phyloP scores from a whole-genome alignment of 2,329 filamentous ascomycete species.

The Leptographium lundbergii region DNA sequence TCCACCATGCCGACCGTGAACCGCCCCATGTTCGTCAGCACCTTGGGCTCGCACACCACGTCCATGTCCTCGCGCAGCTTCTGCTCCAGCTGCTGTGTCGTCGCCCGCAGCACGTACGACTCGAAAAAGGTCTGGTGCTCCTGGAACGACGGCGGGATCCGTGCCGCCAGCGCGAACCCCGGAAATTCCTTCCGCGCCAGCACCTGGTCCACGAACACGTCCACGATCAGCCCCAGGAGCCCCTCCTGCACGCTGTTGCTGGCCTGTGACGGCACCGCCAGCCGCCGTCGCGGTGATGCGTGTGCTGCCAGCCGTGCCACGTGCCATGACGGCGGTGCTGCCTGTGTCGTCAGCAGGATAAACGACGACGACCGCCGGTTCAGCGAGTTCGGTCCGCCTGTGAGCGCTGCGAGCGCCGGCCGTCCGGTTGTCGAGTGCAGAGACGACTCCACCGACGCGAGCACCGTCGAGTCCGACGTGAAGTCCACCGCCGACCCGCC shows the following conservation, averaged over 20 bases:
- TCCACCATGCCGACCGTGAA: conserved; percentile 75
- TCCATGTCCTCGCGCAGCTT: conserved; percentile 60
- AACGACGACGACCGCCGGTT: conserved; percentile 81
- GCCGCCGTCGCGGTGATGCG: conserved; percentile 45
- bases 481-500: conserved; percentile 3
- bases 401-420: background rate
- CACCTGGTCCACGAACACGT: conserved; percentile 76
- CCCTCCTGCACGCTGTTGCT: conserved; percentile 60
- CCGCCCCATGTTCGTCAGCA: conserved; percentile 76
- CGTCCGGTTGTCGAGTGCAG: background rate
- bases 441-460: conserved; percentile 28
- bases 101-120: conserved; percentile 70
- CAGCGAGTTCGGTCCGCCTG: conserved; percentile 28
- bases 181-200: conserved; percentile 80
- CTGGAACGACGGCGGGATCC: conserved; percentile 81
- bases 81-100: conserved; percentile 57
- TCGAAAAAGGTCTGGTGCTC: conserved; percentile 95
- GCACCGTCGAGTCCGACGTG: background rate
- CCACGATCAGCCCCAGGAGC: conserved; percentile 63
- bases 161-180: conserved; percentile 73
- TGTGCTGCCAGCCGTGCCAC: conserved; percentile 50
- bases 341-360: conserved; percentile 67
- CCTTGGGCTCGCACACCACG: conserved; percentile 63
- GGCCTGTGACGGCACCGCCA: conserved; percentile 20
- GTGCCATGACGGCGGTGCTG: conserved; percentile 42